Percentiles rank a stretch among this genome's conserved stretches.
phyloP scores from a whole-genome alignment of 495 filamentous ascomycete species.

The Penicillium bovifimosum region DNA sequence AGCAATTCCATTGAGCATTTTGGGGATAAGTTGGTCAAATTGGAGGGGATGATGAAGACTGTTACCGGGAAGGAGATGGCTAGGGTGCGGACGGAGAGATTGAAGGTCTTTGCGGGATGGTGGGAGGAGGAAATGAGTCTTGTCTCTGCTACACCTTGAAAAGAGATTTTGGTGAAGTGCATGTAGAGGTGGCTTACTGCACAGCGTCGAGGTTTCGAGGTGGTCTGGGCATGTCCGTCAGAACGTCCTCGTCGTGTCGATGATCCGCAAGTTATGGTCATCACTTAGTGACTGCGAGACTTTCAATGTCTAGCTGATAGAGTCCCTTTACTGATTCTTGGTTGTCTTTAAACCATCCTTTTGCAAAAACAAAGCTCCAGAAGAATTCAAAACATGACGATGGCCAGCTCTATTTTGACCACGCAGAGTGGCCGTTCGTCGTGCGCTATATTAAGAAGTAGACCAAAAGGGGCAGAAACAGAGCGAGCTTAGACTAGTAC shows the following conservation, averaged over 20 bases:
- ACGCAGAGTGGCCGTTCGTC: not conserved
- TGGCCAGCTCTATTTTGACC: not conserved
- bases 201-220: not conserved
- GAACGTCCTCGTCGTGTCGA: not conserved
- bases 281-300: too few species aligned
- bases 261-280: not conserved
- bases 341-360: too few species aligned
- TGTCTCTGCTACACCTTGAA: not conserved
- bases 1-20: conserved; percentile 65
- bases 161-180: not conserved
- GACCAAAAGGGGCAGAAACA: too few species aligned
- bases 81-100: conserved; percentile 54
- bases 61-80: conserved; percentile 62
- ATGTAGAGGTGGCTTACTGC: too few species aligned
- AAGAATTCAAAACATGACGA: not conserved
- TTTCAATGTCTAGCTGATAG: too few species aligned
- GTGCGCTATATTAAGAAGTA: not conserved
- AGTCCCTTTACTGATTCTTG: too few species aligned
- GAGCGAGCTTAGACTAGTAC: too few species aligned
- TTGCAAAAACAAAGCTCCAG: too few species aligned
- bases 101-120: conserved; percentile 61
- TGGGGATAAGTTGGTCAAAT: conserved; percentile 66
- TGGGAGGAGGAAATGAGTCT: conserved; percentile 60
- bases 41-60: conserved; percentile 85
- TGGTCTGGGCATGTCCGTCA: not conserved